These are phyloP conservation scores for Trichoderma asperellum DNA, from an alignment of 2,329 filamentous ascomycete genomes.

Conservation along the genomic window DNA sequence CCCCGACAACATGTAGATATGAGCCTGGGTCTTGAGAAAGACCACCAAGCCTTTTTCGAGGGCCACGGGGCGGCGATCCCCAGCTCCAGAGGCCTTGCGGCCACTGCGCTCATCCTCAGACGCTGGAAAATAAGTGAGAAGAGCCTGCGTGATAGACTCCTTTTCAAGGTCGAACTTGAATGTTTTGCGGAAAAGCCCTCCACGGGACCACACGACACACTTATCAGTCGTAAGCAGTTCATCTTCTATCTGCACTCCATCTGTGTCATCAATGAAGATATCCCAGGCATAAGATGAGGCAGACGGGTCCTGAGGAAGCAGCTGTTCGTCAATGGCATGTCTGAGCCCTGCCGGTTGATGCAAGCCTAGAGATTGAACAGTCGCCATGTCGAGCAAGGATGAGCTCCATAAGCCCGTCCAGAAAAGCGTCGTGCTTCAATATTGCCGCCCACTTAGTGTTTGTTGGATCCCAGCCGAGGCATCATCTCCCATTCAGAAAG, in stretches of 20 bases:
- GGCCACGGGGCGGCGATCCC: conserved; percentile 29
- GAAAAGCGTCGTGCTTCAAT: conserved; percentile 1
- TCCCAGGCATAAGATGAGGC: conserved; percentile 76
- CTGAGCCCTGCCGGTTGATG: conserved; percentile 84
- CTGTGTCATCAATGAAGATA: conserved; percentile 52
- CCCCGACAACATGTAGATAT: conserved; percentile 88
- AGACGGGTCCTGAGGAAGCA: conserved; percentile 70
- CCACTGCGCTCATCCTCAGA: conserved; percentile 46
- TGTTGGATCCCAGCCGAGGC: neutral
- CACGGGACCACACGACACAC: conserved; percentile 87
- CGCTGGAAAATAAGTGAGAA: conserved; percentile 79
- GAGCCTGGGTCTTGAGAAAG: conserved; percentile 88
- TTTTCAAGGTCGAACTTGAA: conserved; percentile 88
- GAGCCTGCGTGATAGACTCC: conserved; percentile 81
- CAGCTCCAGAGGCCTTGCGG: conserved; percentile 13
- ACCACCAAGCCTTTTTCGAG: conserved; percentile 78
- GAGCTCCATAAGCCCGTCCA: conserved; percentile 41
- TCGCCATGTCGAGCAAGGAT: conserved; percentile 67
- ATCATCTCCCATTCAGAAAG: neutral
- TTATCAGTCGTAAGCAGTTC: conserved; percentile 77
- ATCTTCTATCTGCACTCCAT: conserved; percentile 62
- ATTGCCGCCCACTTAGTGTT: conserved; percentile 6
- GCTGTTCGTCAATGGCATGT: conserved; percentile 79
- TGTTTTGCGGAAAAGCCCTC: conserved; percentile 79
- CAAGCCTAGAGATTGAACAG: conserved; percentile 85